Evolutionary conservation across 2,329 filamentous ascomycete species (phyloP).

Genomic region (Beauveria australis): DNA sequence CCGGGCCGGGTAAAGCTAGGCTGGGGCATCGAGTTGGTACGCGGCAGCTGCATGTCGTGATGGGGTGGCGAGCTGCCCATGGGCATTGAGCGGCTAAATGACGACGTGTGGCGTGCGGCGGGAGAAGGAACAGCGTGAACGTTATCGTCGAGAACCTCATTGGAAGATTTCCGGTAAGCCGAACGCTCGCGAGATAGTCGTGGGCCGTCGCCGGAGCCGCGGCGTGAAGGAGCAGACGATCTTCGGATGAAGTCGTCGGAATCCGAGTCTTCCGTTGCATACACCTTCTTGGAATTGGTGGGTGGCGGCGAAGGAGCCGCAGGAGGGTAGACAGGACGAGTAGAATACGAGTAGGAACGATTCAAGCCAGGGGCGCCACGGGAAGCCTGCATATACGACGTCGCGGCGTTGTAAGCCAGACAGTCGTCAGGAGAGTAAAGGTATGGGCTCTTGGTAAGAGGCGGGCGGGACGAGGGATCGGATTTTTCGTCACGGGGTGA

Average conservation of each 20-base stretch:
- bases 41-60: constrained; percentile 21
- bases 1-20: constrained; percentile 20
- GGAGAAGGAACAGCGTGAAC: constrained; percentile 23
- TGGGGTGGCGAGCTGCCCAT: constrained; percentile 27
- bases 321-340: constrained; percentile 22
- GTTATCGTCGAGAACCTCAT: constrained; percentile 25
- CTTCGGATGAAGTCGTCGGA: constrained; percentile 24
- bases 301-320: constrained; percentile 30
- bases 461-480: constrained; percentile 10
- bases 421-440: constrained; percentile 9
- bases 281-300: constrained; percentile 18
- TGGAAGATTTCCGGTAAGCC: constrained; percentile 22
- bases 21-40: constrained; percentile 30
- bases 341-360: constrained; percentile 17
- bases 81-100: constrained; percentile 19
- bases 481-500: constrained; percentile 8
- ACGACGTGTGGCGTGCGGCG: constrained; percentile 20
- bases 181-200: constrained; percentile 20
- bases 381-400: constrained; percentile 13
- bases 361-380: constrained; percentile 15
- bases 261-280: constrained; percentile 19
- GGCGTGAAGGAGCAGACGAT: constrained; percentile 25
- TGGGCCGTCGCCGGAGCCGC: constrained; percentile 23
- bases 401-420: background rate
- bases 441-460: background rate